phyloP scores from a whole-genome alignment of 192 early-diverging fungal species.

The Coemansia sp. region DNA sequence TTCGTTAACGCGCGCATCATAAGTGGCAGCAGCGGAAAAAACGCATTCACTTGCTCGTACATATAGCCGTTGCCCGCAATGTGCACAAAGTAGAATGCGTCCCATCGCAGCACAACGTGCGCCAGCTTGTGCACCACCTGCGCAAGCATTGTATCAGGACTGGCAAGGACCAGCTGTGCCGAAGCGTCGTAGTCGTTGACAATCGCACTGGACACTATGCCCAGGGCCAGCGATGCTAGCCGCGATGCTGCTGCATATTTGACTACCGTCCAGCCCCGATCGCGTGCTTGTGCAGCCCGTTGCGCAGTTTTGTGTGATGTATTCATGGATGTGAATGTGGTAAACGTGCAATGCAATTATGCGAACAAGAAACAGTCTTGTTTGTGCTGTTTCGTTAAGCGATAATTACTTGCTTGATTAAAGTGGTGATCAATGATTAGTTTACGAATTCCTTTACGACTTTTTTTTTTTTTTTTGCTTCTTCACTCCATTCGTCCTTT shows the following conservation, averaged over 20 bases:
- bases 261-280: constrained; percentile 38
- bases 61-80: constrained; percentile 76
- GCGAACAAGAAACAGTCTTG: too few species aligned
- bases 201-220: constrained; percentile 48
- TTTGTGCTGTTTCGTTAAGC: too few species aligned
- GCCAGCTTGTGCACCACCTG: constrained; percentile 6
- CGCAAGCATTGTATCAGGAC: not conserved
- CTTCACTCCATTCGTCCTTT: too few species aligned
- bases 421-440: too few species aligned
- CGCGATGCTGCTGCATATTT: constrained; percentile 54
- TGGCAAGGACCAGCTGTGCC: constrained; percentile 30
- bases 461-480: too few species aligned
- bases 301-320: too few species aligned
- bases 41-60: constrained; percentile 88
- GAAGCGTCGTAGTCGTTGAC: constrained; percentile 62
- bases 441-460: too few species aligned
- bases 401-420: too few species aligned
- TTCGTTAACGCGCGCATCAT: constrained; percentile 57
- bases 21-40: constrained; percentile 78
- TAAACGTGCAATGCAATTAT: not conserved
- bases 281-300: not conserved
- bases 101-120: constrained; percentile 77
- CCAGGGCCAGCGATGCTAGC: constrained; percentile 46
- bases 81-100: constrained; percentile 82
- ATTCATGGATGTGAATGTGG: not conserved